Percentiles rank a stretch among this genome's conserved stretches.
Evolutionary conservation across 176 grass and related monocot genomes (phyloP).

Genomic region (Avena eriantha): DNA sequence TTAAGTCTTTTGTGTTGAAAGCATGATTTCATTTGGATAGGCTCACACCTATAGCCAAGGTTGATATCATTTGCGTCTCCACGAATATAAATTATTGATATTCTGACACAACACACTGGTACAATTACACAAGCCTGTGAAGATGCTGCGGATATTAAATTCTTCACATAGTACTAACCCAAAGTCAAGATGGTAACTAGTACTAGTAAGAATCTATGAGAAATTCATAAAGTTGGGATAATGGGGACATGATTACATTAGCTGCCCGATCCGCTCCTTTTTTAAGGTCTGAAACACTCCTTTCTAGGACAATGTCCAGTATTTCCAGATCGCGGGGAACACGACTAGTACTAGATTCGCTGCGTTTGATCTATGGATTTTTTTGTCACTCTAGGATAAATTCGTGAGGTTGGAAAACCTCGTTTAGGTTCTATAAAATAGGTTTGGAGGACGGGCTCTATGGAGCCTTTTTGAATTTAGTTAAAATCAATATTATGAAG

Average conservation of each 20-base stretch:
- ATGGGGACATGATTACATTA: slow-evolving; percentile 25
- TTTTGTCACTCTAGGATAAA: background rate
- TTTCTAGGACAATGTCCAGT: background rate
- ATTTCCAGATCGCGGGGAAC: slow-evolving; percentile 12
- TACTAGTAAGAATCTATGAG: background rate
- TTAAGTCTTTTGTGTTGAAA: background rate
- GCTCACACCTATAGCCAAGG: background rate
- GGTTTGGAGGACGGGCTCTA: no score
- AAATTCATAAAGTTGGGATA: slow-evolving; percentile 3
- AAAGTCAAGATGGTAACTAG: slow-evolving; percentile 13
- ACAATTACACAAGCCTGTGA: background rate
- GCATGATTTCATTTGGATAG: no score
- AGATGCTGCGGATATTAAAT: slow-evolving; percentile 9
- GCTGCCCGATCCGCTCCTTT: background rate
- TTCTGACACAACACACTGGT: background rate
- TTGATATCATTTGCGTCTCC: slow-evolving; percentile 13
- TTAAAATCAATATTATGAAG: no score
- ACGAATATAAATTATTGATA: background rate
- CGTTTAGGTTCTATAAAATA: no score
- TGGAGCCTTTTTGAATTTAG: no score
- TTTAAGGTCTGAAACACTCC: background rate
- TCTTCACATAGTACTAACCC: background rate
- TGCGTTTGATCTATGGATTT: background rate
- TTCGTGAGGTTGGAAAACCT: background rate
- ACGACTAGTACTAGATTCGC: slow-evolving; percentile 15